A percentile compares a stretch with the other conserved stretches of the same genome.
Conservation (phyloP, 1,284 basidiomycete species). For the Pholiota adiposa region DNA sequence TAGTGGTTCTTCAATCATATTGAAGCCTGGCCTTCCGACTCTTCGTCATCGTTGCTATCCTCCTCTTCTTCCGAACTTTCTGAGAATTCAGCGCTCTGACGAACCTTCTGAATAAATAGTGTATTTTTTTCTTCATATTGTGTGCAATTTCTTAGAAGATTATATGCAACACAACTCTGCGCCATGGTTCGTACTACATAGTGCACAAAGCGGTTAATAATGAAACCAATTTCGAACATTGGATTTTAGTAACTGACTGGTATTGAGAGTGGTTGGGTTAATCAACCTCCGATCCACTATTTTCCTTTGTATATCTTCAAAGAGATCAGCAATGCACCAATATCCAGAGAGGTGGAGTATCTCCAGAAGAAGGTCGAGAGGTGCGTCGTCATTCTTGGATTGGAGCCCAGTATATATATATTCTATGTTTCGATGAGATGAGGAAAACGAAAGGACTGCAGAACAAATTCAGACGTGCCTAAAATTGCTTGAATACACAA, state of each 20-base stretch:
- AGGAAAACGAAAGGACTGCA: neutral
- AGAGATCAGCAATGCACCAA: slow-evolving; percentile 22
- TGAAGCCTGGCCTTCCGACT: no score
- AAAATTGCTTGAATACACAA: slow-evolving; percentile 18
- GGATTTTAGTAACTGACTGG: slow-evolving; percentile 13
- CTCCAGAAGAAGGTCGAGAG: slow-evolving; percentile 18
- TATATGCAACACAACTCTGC: slow-evolving; percentile 2
- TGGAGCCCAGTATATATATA: slow-evolving; percentile 19
- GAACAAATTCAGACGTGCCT: slow-evolving; percentile 15
- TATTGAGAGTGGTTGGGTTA: slow-evolving; percentile 16
- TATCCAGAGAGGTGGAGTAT: slow-evolving; percentile 18
- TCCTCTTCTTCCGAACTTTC: neutral
- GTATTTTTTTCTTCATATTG: slow-evolving; percentile 18
- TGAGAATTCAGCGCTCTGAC: neutral
- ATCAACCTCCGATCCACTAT: slow-evolving; percentile 19
- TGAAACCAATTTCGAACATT: neutral
- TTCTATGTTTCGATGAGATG: slow-evolving; percentile 14
- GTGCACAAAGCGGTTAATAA: slow-evolving; percentile 1
- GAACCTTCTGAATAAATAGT: slow-evolving; percentile 15
- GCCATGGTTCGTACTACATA: slow-evolving; percentile 17
- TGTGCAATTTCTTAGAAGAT: slow-evolving; percentile 4
- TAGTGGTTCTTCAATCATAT: no score
- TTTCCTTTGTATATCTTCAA: slow-evolving; percentile 21
- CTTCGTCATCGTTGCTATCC: no score
- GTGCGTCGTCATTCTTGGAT: neutral